Evolutionary conservation across 164 flowering plant genomes (phyloP), one percentile per base, ranked within the genome.

Genomic region (Nelumbo lutea): DNA sequence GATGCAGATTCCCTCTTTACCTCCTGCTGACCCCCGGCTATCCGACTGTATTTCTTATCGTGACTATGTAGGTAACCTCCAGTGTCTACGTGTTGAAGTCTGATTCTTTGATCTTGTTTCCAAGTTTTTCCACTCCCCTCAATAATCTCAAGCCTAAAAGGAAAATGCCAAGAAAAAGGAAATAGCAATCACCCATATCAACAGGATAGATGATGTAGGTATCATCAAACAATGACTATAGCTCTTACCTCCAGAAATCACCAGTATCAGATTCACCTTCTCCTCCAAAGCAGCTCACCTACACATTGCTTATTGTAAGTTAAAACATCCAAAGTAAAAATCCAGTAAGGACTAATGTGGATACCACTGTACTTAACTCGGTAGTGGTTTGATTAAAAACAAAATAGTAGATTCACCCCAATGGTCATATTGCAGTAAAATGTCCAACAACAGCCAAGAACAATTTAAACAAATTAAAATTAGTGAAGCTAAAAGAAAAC

Each of bases 21-120:
- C 97, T 95, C 97, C 72, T 93, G 99, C 79, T 96, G 99, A 42
- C 97, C 97, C 4, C 98, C 99, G 67, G 96, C 96, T 70, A 96
- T 89, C 41, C 98, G 79, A 39, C 73, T 60, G 83, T 93, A 96
- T 71, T 93, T 96, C 88, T 96, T 93, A 85, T 91, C 85, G 65
- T 96, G 99, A 68, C 97, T 96, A 59, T 96, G 99, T 13, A 96
- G 83, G 71, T 89, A 93, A 61, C 97, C 97, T 48, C 83, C 77
- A 11, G 98, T 96, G 71, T 93, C 98, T 40, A 93, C 84, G 72
- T 96, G 98, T 59, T 84, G 90, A 75, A 96, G 93, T 70, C 99
- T 88, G 71, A 96, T 61, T 78, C 85, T 90, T 78, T 96, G 98
- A 64, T 96, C 91, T 85, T 96, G 96, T 78, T 76, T 91, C 99